A percentile compares a stretch with the other conserved stretches of the same genome.
Evolutionary conservation across 1,284 basidiomycete genomes (phyloP).

Genomic region (Ustilago shanxiensis): DNA sequence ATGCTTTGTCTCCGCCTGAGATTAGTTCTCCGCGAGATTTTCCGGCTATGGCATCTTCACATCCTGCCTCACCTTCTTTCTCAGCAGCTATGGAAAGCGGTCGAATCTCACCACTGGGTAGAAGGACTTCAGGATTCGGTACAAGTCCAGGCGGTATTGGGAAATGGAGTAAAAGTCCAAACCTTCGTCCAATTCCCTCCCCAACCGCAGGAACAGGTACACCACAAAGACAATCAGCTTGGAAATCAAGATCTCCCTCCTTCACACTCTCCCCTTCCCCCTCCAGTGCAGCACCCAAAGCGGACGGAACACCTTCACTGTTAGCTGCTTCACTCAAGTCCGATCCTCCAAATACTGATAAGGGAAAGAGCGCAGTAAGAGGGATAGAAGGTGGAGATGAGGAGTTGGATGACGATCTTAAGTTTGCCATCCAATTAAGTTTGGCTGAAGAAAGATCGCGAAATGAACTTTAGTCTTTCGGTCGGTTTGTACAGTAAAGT

Average conservation of each 20-base stretch:
- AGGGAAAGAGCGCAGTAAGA: background rate
- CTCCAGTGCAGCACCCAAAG: too few relatives aligned
- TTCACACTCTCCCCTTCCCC: background rate
- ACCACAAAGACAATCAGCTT: constrained; percentile 10
- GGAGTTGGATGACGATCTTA: constrained; percentile 57
- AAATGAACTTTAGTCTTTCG: too few relatives aligned
- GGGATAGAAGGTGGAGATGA: background rate
- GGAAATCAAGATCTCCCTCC: background rate
- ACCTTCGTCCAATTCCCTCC: constrained; percentile 8
- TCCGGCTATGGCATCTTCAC: constrained; percentile 5
- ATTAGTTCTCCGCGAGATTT: constrained; percentile 24
- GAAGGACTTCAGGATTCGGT: constrained; percentile 6
- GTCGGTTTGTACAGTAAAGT: too few relatives aligned
- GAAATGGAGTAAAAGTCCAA: constrained; percentile 31
- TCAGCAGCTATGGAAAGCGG: background rate
- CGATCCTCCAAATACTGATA: too few relatives aligned
- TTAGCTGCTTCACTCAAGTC: constrained; percentile 23
- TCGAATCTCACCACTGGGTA: background rate
- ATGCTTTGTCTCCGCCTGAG: constrained; percentile 20
- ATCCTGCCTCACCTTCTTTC: constrained; percentile 7
- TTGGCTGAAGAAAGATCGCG: constrained; percentile 57
- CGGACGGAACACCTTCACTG: constrained; percentile 6
- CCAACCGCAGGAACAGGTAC: background rate
- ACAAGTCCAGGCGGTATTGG: constrained; percentile 1
- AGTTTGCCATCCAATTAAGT: constrained; percentile 61